phyloP scores from a whole-genome alignment of 805 yeast genomes.

The Candida piceae region DNA sequence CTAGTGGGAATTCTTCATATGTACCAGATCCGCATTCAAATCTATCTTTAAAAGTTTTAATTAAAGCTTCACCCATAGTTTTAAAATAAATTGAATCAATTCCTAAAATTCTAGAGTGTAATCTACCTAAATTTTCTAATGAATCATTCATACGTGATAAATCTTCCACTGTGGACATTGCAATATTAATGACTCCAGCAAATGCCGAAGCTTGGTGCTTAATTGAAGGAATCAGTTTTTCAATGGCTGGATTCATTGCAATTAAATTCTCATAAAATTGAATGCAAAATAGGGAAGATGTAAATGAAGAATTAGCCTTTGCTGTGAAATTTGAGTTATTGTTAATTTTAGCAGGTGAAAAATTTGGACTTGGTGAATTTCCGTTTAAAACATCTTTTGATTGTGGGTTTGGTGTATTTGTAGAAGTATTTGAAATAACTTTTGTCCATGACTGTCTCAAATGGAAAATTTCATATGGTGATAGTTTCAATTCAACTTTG shows the following conservation, averaged over 20 bases:
- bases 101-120: slow-evolving; percentile 71
- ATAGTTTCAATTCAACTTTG: slow-evolving; percentile 23
- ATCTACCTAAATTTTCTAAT: slow-evolving; percentile 58
- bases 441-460: slow-evolving; percentile 44
- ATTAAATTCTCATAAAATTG: slow-evolving; percentile 72
- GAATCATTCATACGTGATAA: slow-evolving; percentile 53
- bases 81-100: slow-evolving; percentile 65
- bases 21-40: slow-evolving; percentile 31
- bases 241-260: slow-evolving; percentile 55
- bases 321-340: slow-evolving; percentile 1
- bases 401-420: neutral
- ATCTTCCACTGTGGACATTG: slow-evolving; percentile 60
- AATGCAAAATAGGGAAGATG: slow-evolving; percentile 62
- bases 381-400: too few species aligned
- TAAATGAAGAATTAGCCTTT: slow-evolving; percentile 29
- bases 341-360: neutral
- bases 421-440: slow-evolving; percentile 24
- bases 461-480: slow-evolving; percentile 37
- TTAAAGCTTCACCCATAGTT: slow-evolving; percentile 67
- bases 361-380: neutral
- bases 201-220: slow-evolving; percentile 76
- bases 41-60: slow-evolving; percentile 64
- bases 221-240: slow-evolving; percentile 64
- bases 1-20: slow-evolving; percentile 44
- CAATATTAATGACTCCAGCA: slow-evolving; percentile 70